Evolutionary conservation across 257 asterid genomes (phyloP).

Genomic region (Nicotiana sylvestris): DNA sequence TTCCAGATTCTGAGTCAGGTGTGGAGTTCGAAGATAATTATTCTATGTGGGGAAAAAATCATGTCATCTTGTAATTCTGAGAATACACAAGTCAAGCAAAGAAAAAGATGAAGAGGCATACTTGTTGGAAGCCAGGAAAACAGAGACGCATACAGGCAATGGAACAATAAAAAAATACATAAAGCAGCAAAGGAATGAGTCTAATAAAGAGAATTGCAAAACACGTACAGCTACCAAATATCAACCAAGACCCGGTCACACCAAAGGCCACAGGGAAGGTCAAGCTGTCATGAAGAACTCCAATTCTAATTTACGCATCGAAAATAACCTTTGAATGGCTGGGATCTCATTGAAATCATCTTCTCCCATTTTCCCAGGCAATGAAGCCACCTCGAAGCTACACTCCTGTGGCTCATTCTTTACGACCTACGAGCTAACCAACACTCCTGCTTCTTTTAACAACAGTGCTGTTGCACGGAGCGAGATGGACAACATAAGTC

Average conservation of each 20-base stretch:
- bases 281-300: not conserved
- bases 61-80: not conserved
- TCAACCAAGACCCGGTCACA: too few species aligned
- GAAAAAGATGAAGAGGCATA: not conserved
- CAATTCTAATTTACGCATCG: not conserved
- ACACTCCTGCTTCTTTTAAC: not conserved
- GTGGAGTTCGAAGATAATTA: not conserved
- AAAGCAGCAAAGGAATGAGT: not conserved
- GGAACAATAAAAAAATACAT: not conserved
- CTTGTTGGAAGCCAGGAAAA: not conserved
- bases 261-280: too few species aligned
- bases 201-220: not conserved
- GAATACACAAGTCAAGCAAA: not conserved
- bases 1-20: not conserved
- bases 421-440: not conserved
- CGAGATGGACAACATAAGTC: not conserved
- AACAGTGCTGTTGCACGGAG: not conserved
- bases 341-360: not conserved
- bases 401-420: not conserved
- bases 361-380: not conserved
- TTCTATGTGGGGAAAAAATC: not conserved
- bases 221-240: too few species aligned
- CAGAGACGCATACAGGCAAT: not conserved
- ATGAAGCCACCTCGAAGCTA: not conserved
- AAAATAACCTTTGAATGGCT: not conserved